Evolutionary conservation across 139 green algal genomes (phyloP).

Genomic region (Chlorella sp.): DNA sequence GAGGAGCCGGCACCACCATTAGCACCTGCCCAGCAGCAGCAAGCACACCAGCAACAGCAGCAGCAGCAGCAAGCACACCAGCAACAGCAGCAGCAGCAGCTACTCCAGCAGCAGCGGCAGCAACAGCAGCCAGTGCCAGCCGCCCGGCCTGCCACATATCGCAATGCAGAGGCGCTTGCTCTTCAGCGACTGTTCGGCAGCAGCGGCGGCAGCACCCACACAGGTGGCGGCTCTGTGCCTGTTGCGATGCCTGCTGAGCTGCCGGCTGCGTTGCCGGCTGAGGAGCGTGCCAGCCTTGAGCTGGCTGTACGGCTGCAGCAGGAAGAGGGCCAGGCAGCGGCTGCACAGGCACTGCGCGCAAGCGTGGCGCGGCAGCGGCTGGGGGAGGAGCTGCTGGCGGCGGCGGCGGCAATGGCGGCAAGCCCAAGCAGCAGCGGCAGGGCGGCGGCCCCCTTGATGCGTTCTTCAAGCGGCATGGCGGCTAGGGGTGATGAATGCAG

Average conservation of each 20-base stretch:
- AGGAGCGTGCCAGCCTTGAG: conserved; percentile 23
- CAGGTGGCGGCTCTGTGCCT: neutral
- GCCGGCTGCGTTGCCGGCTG: neutral
- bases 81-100: too few relatives aligned
- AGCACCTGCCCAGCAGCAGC: neutral
- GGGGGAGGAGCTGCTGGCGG: too few relatives aligned
- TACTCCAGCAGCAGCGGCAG: too few relatives aligned
- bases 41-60: neutral
- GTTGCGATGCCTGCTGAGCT: neutral
- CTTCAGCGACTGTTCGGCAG: conserved; percentile 25
- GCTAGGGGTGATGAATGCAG: neutral
- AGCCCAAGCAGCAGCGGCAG: neutral
- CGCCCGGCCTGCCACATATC: conserved; percentile 3
- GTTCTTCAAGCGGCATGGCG: neutral
- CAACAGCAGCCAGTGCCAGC: neutral
- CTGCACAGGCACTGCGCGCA: neutral
- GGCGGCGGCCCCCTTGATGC: neutral
- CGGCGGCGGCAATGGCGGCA: too few relatives aligned
- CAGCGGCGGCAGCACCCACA: neutral
- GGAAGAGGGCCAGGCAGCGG: conserved; percentile 19
- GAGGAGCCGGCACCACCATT: too few relatives aligned
- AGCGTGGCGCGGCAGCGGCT: neutral
- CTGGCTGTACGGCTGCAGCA: conserved; percentile 31
- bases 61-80: neutral
- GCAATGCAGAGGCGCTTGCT: conserved; percentile 27